Conservation (phyloP, 2,329 filamentous ascomycete genomes). For the Hymenoscyphus fructigenus region DNA sequence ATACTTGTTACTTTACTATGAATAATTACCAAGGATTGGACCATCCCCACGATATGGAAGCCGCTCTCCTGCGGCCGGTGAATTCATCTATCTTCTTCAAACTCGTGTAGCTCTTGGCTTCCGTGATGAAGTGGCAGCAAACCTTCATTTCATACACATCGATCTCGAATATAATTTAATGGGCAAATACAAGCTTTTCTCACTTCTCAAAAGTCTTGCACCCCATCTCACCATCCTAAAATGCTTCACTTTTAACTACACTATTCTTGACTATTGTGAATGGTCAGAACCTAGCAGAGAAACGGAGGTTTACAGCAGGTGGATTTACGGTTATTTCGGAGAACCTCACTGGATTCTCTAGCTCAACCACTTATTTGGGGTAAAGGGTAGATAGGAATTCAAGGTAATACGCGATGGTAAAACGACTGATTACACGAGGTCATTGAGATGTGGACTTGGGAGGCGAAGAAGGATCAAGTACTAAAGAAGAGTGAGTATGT, state of each 20-base stretch:
- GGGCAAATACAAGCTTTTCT: background rate
- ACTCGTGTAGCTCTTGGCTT: background rate
- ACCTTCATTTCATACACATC: background rate
- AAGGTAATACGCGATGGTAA: background rate
- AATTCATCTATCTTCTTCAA: background rate
- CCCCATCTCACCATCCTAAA: background rate
- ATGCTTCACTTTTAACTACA: background rate
- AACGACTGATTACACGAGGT: background rate
- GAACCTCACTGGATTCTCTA: background rate
- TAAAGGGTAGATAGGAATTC: background rate
- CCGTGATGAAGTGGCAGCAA: background rate
- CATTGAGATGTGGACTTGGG: background rate
- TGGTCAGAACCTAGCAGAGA: slow-evolving; percentile 10
- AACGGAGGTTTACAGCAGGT: too few species aligned
- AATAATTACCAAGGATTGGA: background rate
- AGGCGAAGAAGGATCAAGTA: background rate
- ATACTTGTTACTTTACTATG: background rate
- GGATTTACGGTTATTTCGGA: too few species aligned
- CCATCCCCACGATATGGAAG: too few species aligned
- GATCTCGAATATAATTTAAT: background rate
- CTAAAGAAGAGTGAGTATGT: background rate
- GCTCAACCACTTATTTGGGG: background rate
- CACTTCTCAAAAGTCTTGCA: background rate
- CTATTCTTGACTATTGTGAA: background rate
- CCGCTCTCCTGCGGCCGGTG: background rate